Base-by-base conservation (phyloP, 1,284 basidiomycete species). In the Leccinum griseonigrum region DNA sequence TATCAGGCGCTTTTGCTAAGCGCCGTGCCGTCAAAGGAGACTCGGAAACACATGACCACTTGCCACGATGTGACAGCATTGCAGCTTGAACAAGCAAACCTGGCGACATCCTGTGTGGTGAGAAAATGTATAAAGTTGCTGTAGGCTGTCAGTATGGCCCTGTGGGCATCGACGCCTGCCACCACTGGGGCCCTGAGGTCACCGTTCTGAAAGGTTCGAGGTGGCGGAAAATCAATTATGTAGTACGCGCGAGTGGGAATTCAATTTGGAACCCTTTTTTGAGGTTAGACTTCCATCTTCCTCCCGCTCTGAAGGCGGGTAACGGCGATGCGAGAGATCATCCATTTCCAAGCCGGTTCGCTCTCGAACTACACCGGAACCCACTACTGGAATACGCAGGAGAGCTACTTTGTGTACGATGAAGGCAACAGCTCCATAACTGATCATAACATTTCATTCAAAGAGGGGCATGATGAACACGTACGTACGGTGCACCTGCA, bases 341-440 rank as follows among this genome's bases (percentile, higher is more conserved):
- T 92, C 63, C 87, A 92, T 70, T 78, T 92, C 58, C 90, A 92
- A 73, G 87, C 87, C 1, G 90, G 90, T 52, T 74, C 78, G 34
- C 67, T 83, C 54, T 81, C 90, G 18, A 92, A 92, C 69, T 83
- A 86, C 69, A 75, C 83, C 26, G 89, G 88, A 56, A 84, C 88
- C 0, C 91, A 92, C 69, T 92, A 90, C 68, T 92, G 89, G 88
- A 92, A 92, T 69, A 82, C 88, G 0, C 89, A 91, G 71, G 86
- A 91, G 71, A 78, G 74, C 64, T 92, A 92, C 70, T 83, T 89
- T 66, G 78, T 79, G 0, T 83, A 83, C 61, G 76, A 77, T 40
- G 82, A 81, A 54, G 75, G 73, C 54, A 18, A 22, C 18, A 77
- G 80, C n/a, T 68, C 80, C 2, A 54, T 79, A 48, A 76, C 83